Percentiles rank a stretch among this genome's conserved stretches.
phyloP scores from a whole-genome alignment of 2,329 filamentous ascomycete genomes.

The Beauveria medogensis region DNA sequence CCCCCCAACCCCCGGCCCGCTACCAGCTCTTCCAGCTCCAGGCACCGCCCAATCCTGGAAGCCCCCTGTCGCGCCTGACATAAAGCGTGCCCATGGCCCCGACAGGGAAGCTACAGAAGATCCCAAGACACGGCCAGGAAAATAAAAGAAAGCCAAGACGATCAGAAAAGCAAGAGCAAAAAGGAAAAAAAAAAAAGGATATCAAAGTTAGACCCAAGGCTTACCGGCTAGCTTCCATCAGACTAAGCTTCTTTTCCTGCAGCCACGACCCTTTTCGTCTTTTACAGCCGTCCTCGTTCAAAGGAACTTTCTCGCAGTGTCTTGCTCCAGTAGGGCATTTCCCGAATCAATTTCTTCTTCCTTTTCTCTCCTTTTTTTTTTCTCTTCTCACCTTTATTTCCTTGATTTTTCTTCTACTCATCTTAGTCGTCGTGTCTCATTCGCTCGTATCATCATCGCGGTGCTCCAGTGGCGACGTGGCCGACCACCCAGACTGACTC shows the following conservation, averaged over 20 bases:
- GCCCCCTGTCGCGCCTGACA: slow-evolving; percentile 5
- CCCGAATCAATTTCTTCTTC: neutral
- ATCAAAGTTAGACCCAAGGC: neutral
- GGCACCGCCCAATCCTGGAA: neutral
- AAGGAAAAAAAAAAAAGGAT: neutral
- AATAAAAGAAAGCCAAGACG: neutral
- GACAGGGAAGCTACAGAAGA: neutral
- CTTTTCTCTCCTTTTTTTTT: neutral
- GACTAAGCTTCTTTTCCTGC: neutral
- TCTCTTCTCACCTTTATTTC: neutral
- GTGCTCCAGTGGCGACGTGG: slow-evolving; percentile 7
- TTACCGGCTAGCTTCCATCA: neutral
- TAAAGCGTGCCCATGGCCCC: slow-evolving; percentile 5
- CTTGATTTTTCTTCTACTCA: neutral
- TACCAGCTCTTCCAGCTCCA: neutral
- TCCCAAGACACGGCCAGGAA: neutral
- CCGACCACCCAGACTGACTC: slow-evolving; percentile 11
- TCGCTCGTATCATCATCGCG: neutral
- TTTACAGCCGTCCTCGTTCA: neutral
- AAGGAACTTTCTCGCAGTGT: neutral
- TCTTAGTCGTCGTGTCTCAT: slow-evolving; percentile 4
- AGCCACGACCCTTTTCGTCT: neutral
- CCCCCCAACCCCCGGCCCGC: neutral
- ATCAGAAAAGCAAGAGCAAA: neutral
- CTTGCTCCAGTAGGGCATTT: neutral